phyloP scores from a whole-genome alignment of 1,139 yeast species.

The Kluyveromyces marxianus region DNA sequence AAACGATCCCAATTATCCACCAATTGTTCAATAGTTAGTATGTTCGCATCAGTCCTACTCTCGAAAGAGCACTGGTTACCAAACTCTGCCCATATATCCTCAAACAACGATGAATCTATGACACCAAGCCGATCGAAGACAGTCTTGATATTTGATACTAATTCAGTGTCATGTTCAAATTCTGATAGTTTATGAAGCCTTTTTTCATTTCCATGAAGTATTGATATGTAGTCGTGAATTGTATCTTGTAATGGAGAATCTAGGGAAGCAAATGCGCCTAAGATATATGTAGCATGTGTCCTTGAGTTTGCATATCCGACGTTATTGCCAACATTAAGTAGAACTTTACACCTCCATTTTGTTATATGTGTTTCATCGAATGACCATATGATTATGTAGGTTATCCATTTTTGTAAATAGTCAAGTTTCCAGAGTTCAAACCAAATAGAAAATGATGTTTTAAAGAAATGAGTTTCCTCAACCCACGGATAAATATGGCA shows the following conservation, averaged over 20 bases:
- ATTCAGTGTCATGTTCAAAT: constrained; percentile 13
- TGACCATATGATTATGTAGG: constrained; percentile 37
- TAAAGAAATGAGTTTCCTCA: constrained; percentile 20
- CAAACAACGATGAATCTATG: neutral
- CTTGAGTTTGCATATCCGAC: constrained; percentile 19
- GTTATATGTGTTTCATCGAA: constrained; percentile 32
- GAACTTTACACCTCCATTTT: constrained; percentile 23
- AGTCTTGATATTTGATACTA: constrained; percentile 5
- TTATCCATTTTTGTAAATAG: constrained; percentile 36
- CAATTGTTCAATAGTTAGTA: constrained; percentile 16
- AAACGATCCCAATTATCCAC: constrained; percentile 14
- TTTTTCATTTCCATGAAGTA: constrained; percentile 15
- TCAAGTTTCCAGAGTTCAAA: constrained; percentile 40
- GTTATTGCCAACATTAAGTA: constrained; percentile 15
- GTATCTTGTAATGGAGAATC: constrained; percentile 8
- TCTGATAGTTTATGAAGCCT: constrained; percentile 14
- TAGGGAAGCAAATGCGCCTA: constrained; percentile 14
- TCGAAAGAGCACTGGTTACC: neutral
- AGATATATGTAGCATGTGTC: constrained; percentile 17
- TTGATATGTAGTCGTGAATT: constrained; percentile 11
- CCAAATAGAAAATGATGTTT: constrained; percentile 32
- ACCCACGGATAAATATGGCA: constrained; percentile 31
- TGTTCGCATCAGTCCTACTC: neutral
- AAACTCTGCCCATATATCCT: neutral
- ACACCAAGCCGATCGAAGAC: neutral